Evolutionary conservation across 2,329 filamentous ascomycete species (phyloP).

Genomic region (Tolypocladium inflatum): DNA sequence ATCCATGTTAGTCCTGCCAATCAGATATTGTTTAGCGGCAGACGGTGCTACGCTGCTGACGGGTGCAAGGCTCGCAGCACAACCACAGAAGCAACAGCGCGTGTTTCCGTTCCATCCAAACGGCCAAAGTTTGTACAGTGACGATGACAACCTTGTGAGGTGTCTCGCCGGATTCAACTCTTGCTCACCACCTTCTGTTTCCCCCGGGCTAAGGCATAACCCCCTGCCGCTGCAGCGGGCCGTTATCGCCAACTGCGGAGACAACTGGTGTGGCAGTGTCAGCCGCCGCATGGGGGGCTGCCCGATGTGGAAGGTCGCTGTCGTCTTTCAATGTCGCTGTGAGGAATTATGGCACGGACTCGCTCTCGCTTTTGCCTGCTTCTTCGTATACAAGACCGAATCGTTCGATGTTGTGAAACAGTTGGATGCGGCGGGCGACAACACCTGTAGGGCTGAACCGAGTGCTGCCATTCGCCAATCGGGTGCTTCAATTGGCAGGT

Average conservation of each 20-base stretch:
- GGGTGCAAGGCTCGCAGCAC: neutral
- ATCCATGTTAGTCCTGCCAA: neutral
- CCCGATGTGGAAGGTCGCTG: neutral
- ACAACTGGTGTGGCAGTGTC: neutral
- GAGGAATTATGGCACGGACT: neutral
- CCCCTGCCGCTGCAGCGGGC: neutral
- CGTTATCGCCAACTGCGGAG: neutral
- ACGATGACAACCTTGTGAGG: neutral
- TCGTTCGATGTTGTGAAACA: neutral
- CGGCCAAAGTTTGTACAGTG: neutral
- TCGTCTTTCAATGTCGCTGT: neutral
- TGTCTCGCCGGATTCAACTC: neutral
- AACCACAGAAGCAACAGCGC: neutral
- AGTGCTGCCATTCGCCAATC: neutral
- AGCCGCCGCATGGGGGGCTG: neutral
- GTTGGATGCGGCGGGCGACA: neutral
- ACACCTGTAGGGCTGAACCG: neutral
- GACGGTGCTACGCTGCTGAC: neutral
- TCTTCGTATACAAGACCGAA: neutral
- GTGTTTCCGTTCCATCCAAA: too few species aligned
- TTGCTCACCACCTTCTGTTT: too few species aligned
- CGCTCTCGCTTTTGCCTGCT: neutral
- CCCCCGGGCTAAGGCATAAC: neutral
- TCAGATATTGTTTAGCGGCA: neutral
- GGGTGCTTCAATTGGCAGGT: neutral